Conservation (phyloP, 2,329 filamentous ascomycete species). For the Cytospora mali region DNA sequence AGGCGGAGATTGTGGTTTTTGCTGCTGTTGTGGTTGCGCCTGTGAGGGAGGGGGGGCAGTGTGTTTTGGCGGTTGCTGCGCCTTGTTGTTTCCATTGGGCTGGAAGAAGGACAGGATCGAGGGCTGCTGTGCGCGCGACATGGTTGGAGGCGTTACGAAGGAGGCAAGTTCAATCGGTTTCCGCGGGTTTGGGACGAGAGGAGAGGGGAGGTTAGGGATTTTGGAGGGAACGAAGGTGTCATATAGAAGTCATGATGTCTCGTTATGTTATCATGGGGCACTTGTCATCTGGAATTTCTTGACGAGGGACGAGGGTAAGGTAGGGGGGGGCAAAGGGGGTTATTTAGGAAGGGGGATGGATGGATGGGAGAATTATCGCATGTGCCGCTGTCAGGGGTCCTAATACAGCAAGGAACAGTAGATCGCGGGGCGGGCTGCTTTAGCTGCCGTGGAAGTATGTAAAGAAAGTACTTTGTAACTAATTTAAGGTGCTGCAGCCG, state of each 20-base stretch:
- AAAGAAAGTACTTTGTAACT: not conserved
- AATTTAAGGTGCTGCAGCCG: not conserved
- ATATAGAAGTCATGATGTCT: constrained; percentile 14
- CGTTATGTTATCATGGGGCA: constrained; percentile 5
- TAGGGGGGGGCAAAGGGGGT: not conserved
- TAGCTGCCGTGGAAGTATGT: not conserved
- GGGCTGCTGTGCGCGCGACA: constrained; percentile 43
- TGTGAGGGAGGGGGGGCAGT: constrained; percentile 41
- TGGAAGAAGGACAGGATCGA: constrained; percentile 68
- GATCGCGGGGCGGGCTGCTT: constrained; percentile 2
- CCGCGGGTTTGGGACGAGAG: not conserved
- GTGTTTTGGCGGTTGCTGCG: constrained; percentile 47
- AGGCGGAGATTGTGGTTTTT: constrained; percentile 31
- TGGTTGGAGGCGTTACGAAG: constrained; percentile 25
- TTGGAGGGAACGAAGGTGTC: not conserved
- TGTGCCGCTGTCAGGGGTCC: not conserved
- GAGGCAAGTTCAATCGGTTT: not conserved
- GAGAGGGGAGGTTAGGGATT: not conserved
- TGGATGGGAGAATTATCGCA: not conserved
- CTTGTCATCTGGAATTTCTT: constrained; percentile 1
- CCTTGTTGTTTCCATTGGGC: constrained; percentile 34
- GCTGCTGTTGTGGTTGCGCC: constrained; percentile 30
- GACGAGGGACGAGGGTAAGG: not conserved
- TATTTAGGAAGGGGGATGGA: not conserved
- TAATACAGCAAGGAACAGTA: not conserved